Base-by-base conservation (phyloP, 345 rosid genomes). In the Triadica sebifera region DNA sequence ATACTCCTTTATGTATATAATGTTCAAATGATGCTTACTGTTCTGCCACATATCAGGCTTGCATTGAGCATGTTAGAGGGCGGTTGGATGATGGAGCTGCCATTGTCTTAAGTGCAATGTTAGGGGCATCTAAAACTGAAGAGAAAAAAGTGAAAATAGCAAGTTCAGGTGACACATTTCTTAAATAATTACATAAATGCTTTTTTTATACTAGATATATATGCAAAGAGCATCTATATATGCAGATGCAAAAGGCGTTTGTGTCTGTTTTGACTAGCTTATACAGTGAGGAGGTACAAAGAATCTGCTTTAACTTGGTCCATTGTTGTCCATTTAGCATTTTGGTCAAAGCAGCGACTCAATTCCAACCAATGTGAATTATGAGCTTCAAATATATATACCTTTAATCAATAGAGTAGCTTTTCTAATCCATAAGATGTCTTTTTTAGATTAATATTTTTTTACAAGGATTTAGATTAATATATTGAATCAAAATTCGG, bases 61-160 rank as follows among this genome's bases (percentile, higher is more conserved):
- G 79, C 81, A 77, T 90, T 65, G 97, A 93, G 84, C 79, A 77
- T 81, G 87, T 88, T 69, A 90, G 87, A 85, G 87, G 80, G 25
- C 80, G 85, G 43, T 65, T 78, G 59, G 98, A 89, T 84, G 93
- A 88, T 78, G 88, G 78, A 81, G 91, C 92, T 80, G 89, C 90
- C 72, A 86, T 71, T 79, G 92, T 92, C 67, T 61, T 91, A 73
- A 79, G 81, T 82, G 90, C 98, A 76, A 91, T 95, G 96, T 78
- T 95, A 61, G 89, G 85, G 75, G 91, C 90, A 72, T 85, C 90
- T 67, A 93, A 89, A 82, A 70, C 80, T 61, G 84, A 84, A 75
- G 98, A 90, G 89, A 87, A 78, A 80, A 88, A 86, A 82, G 87
- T 91, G 74, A 93, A 89, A 84, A 72, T 84, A 10, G 86, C 76